Evolutionary conservation across 768 basidiomycete species (phyloP), one percentile per base, ranked within the genome.

Genomic region (Trametes cingulata): DNA sequence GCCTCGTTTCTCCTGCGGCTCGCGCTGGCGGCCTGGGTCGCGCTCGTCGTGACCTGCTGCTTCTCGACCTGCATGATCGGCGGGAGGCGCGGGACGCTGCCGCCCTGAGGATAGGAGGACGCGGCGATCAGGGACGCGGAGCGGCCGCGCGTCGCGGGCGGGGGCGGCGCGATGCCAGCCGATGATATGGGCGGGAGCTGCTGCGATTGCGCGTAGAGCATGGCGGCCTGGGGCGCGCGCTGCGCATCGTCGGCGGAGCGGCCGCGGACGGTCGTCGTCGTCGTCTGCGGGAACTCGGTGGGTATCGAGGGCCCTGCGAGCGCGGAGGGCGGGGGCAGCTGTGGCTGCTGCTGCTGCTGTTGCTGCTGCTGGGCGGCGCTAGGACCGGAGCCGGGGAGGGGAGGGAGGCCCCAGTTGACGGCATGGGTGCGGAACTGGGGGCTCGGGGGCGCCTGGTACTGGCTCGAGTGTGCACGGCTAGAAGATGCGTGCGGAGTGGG

Each of bases 41-140:
- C 95, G 15, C 88, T 88, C 20, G 95, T 96, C 41, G 95, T 98
- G 33, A 98, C 95, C 74, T 93, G 92, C 76, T 93, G 90, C 76
- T 93, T 94, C 77, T 94, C 92, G 52, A 94, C 92, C 74, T 93
- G 91, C 33, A 92, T 76, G 69, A 94, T 93, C 48, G 90, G 92
- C 39, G 92, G 92, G 4, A 94, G 79, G 43, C 82, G 78, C n/a
- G 81, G 77, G 1, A 80, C 65, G 59, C 20, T 57, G 20, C 52
- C 56, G 20, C 53, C 51, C 20, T 55, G 64, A 37, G 49, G 46
- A 46, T 51, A 56, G 33, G 49, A 17, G 10, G 65, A 56, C 17
- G 63, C 42, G 15, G 62, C 65, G 36, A 71, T 63, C n/a, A 67
- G 60, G 41, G 70, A 63, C 12, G 61, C 58, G 20, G 61, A 58